A percentile compares a stretch with the other conserved stretches of the same genome.
Conservation (phyloP, 2,329 filamentous ascomycete genomes). For the Colletotrichum euphorbiae region DNA sequence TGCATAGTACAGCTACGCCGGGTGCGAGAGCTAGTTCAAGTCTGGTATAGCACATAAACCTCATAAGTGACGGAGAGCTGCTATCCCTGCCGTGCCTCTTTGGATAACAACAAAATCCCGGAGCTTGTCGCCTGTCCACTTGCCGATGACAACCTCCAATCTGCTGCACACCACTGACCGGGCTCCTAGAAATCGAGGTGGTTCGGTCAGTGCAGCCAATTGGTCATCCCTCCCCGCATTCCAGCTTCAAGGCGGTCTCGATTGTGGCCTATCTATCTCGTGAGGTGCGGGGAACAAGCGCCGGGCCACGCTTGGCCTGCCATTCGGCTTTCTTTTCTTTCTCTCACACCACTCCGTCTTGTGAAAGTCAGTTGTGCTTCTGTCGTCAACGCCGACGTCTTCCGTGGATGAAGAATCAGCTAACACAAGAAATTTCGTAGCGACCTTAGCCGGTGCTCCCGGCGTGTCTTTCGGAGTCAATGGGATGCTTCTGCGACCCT, state of each 20-base stretch:
- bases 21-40: constrained; percentile 2
- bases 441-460: not conserved
- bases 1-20: not conserved
- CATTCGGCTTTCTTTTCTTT: constrained; percentile 12
- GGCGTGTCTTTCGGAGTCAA: constrained; percentile 12
- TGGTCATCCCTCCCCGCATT: constrained; percentile 28
- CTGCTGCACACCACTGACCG: constrained; percentile 2
- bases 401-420: not conserved
- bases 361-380: not conserved
- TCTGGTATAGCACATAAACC: constrained; percentile 13
- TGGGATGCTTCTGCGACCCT: constrained; percentile 21
- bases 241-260: constrained; percentile 20
- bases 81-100: constrained; percentile 32
- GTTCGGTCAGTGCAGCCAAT: not conserved
- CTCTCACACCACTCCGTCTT: constrained; percentile 7
- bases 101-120: constrained; percentile 13
- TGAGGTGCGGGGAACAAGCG: constrained; percentile 19
- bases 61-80: constrained; percentile 26
- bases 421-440: not conserved
- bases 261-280: not conserved
- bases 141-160: not conserved
- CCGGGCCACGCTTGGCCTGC: constrained; percentile 8
- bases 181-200: not conserved
- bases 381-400: too few relatives aligned
- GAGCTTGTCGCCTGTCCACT: constrained; percentile 3